Base-by-base conservation (phyloP, 495 filamentous ascomycete genomes). In the Podospora pseudopauciseta region DNA sequence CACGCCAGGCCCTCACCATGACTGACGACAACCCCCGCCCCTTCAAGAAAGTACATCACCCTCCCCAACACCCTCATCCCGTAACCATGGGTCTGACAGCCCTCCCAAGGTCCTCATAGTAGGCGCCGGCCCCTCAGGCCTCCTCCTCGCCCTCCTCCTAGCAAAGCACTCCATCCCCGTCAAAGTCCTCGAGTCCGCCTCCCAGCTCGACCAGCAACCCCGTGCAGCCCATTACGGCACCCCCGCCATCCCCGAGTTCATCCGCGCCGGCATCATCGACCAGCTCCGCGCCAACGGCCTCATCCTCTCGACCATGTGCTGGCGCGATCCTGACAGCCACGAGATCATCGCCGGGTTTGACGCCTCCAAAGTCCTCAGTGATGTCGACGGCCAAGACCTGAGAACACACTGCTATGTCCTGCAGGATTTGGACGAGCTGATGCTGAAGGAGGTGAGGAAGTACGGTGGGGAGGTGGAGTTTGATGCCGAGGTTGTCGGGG, bases 51-150 rank as follows among this genome's bases (percentile, higher is more conserved):
- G 55, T 58, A 26, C 23, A 7, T 58, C 55, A 4, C 3, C 55
- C 55, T 5, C 55, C 7, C 23, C 6, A n/a, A 5, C 23, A 58
- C 23, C 55, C 23, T 5, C 55, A 19, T 19, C 18, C 23, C 5
- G 3, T 20, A 9, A 58, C 84, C 39, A 5, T 23, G 23, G 23
- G 23, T 28, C 63, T 65, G 30, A 65, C 49, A 23, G 53, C 39
- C 9, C 7, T 26, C 11, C 6, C 39, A 15, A 23, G 77, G 69
- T 81, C 56, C 18, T 79, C 26, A 75, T 88, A n/a, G 83, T 87
- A 1, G 85, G 86, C 39, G 86, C 86, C 23, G 86, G 86, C 5
- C 86, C 87, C 4, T 86, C 86, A 1, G 86, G 86, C 59, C 82
- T 89, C 9, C 81, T 88, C 18, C 84, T 89, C 15, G 80, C 79